A percentile compares a stretch with the other conserved stretches of the same genome.
These are phyloP conservation scores for Penicillium fuscoglaucum DNA, from an alignment of 2,329 filamentous ascomycete species.

Conservation along the genomic window DNA sequence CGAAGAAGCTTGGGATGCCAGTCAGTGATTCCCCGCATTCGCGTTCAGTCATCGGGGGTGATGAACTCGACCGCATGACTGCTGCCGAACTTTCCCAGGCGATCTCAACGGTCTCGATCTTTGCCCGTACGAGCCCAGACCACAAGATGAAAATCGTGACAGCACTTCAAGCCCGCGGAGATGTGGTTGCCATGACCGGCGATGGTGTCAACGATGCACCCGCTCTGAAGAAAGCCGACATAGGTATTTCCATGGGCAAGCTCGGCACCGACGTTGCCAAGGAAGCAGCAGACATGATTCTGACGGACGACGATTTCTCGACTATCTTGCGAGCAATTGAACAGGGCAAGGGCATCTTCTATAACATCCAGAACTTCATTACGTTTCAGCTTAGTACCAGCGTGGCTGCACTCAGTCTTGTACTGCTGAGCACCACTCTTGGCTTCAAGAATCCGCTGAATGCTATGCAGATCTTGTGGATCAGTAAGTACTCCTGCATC, in stretches of 20 bases:
- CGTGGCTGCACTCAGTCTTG: constrained; percentile 85
- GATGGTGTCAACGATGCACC: constrained; percentile 98
- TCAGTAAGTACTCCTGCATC: constrained; percentile 67
- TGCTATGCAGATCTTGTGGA: constrained; percentile 99
- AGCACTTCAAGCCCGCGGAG: constrained; percentile 85
- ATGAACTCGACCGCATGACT: constrained; percentile 91
- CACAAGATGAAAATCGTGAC: constrained; percentile 97
- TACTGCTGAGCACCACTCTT: constrained; percentile 86
- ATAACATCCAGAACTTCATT: constrained; percentile 99
- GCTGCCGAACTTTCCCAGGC: constrained; percentile 80
- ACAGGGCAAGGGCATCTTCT: constrained; percentile 98
- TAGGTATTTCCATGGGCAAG: constrained; percentile 94
- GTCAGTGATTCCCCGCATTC: constrained; percentile 61
- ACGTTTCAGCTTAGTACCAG: constrained; percentile 98
- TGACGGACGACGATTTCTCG: constrained; percentile 86
- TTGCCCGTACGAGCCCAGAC: constrained; percentile 92
- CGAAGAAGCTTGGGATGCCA: constrained; percentile 90
- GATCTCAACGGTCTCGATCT: constrained; percentile 87
- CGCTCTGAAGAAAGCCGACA: constrained; percentile 93
- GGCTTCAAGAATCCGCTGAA: constrained; percentile 96
- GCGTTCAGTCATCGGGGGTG: constrained; percentile 73
- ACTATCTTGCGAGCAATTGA: constrained; percentile 93
- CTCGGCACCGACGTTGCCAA: constrained; percentile 97
- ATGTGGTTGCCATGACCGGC: constrained; percentile 98
- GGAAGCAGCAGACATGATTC: constrained; percentile 84